Base-by-base conservation (phyloP, 2,329 filamentous ascomycete species). In the Sarocladium kiliense region DNA sequence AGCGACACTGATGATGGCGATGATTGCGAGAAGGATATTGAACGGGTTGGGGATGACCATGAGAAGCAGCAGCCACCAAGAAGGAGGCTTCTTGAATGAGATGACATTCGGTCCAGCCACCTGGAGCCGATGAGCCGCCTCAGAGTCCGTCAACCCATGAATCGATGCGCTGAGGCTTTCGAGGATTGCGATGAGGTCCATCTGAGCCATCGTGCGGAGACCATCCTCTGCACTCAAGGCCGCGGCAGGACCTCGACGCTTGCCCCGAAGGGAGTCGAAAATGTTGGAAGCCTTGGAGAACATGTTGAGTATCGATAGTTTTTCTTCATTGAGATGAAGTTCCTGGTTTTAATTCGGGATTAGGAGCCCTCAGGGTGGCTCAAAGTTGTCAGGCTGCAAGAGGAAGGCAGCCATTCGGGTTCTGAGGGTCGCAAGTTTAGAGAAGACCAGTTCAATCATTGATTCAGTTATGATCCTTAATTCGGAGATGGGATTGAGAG, bases 31-130 rank as follows among this genome's bases (percentile, higher is more conserved):
- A 47, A 65, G 49, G 2, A 64, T 18, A 25, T 65, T 65, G 57
- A 65, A 65, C 0, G 64, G 61, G 41, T 65, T 65, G 0, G 63
- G 64, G 21, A 65, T 61, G 27, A 64, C 59, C 37, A 55, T 59
- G n/a, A 65, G 56, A 9, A 65, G 57, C 6, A 64, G 63, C 54
- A 62, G 55, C 44, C 64, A 59, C 63, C 63, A 64, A 16, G 63
- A 65, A 1, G 64, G 64, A 2, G 64, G 57, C 44, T 57, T 60
- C 51, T 63, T 62, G 42, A 62, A 64, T 3, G 60, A 60, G 26
- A 65, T 53, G 14, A 62, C 51, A 41, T 65, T 65, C 12, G 59
- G 54, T 27, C 64, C 64, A 47, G 60, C 59, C 54, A 60, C 55
- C 18, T 47, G 56, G 9, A 62, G 58, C 50, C 64, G 64, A 26